Conservation (phyloP, 2,329 filamentous ascomycete genomes). For the Chaetomium sp. region DNA sequence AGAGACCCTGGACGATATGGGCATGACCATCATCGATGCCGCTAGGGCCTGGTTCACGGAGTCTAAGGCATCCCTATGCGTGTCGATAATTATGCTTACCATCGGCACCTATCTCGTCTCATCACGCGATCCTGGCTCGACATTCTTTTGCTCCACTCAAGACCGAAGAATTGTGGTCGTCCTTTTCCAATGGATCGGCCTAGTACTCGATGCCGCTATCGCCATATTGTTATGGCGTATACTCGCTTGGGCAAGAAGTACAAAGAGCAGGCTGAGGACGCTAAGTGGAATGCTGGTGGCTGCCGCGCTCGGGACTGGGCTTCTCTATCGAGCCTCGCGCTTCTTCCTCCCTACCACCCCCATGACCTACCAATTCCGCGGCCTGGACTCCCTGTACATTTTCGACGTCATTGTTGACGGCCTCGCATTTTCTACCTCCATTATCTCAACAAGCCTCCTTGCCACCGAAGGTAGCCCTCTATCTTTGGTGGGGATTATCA, state of each 20-base stretch:
- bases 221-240: conserved; percentile 46
- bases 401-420: conserved; percentile 46
- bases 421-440: conserved; percentile 37
- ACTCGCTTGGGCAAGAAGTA: conserved; percentile 44
- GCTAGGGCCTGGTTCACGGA: conserved; percentile 40
- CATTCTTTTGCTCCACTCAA: conserved; percentile 44
- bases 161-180: conserved; percentile 35
- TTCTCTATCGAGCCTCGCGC: conserved; percentile 32
- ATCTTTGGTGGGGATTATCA: conserved; percentile 37
- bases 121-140: conserved; percentile 38
- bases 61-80: conserved; percentile 34
- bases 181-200: conserved; percentile 38
- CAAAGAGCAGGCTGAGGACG: conserved; percentile 40
- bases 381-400: conserved; percentile 39
- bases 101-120: conserved; percentile 38
- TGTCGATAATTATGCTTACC: conserved; percentile 35
- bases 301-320: conserved; percentile 33
- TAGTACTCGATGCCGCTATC: conserved; percentile 42
- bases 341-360: conserved; percentile 24
- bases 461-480: conserved; percentile 42
- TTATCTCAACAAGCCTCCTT: conserved; percentile 41
- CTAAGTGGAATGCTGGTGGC: conserved; percentile 38
- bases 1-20: conserved; percentile 38
- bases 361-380: conserved; percentile 22
- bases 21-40: conserved; percentile 43